Conservation (phyloP, 345 rosid genomes). For the Erodium maritimum region DNA sequence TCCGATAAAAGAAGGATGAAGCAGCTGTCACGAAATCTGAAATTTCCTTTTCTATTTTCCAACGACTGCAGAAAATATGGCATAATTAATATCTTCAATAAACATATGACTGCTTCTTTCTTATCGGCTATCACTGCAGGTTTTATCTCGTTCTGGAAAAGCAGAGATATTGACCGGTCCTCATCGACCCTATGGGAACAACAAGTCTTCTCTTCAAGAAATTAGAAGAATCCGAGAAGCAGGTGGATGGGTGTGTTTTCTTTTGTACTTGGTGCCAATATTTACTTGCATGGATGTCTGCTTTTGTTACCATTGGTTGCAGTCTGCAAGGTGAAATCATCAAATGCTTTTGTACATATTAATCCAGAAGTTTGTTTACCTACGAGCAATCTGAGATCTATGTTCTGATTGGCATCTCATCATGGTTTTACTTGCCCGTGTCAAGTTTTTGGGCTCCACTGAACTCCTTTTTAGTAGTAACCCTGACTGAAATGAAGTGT, state of each 20-base stretch:
- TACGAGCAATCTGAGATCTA: background rate
- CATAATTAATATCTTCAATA: background rate
- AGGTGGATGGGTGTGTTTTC: constrained; percentile 96
- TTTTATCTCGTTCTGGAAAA: constrained; percentile 68
- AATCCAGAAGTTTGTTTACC: background rate
- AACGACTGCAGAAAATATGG: background rate
- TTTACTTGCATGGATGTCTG: background rate
- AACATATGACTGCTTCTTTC: background rate
- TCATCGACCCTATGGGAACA: constrained; percentile 87
- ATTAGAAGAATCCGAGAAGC: constrained; percentile 89
- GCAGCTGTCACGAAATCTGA: background rate
- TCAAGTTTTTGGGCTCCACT: background rate
- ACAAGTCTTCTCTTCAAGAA: constrained; percentile 53
- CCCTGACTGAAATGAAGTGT: too few species aligned
- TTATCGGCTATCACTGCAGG: constrained; percentile 31
- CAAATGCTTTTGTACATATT: background rate
- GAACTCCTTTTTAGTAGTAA: constrained; percentile 1
- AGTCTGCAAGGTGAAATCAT: too few species aligned
- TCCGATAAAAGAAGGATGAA: background rate
- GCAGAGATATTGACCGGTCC: constrained; percentile 55
- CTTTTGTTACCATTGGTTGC: background rate
- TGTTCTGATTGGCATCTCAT: too few species aligned
- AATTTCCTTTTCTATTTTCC: background rate
- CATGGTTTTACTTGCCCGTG: background rate
- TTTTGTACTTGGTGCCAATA: constrained; percentile 22